Conservation (phyloP, 495 filamentous ascomycete species). For the Xylaria venustula region DNA sequence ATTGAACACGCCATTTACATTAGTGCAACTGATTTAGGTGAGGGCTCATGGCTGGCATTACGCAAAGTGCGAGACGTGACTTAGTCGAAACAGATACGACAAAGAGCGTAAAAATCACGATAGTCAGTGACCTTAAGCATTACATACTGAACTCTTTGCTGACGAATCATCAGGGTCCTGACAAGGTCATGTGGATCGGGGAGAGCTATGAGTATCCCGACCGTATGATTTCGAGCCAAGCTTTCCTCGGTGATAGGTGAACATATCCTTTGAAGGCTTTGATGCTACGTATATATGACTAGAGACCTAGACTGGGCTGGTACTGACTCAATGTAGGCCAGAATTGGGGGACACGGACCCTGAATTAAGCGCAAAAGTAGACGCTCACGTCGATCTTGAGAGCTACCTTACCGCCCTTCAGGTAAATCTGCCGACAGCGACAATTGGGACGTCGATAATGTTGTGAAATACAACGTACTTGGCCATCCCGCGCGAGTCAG, state of each 20-base stretch:
- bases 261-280: neutral
- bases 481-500: neutral
- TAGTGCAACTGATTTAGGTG: neutral
- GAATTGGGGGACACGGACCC: neutral
- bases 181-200: neutral
- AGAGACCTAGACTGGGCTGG: neutral
- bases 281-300: too few species aligned
- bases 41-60: neutral
- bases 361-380: neutral
- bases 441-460: neutral
- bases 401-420: neutral
- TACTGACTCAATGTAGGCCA: neutral
- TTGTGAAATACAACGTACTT: neutral
- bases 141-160: neutral
- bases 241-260: neutral
- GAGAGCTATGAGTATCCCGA: too few species aligned
- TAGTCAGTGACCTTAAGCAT: neutral
- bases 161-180: neutral
- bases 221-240: too few species aligned
- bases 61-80: neutral
- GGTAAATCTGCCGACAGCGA: neutral
- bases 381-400: neutral
- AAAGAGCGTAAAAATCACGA: neutral
- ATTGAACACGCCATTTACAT: neutral
- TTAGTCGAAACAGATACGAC: neutral